A percentile compares a stretch with the other conserved stretches of the same genome.
phyloP scores from a whole-genome alignment of 2,329 filamentous ascomycete genomes.

The Penicillium sp. region DNA sequence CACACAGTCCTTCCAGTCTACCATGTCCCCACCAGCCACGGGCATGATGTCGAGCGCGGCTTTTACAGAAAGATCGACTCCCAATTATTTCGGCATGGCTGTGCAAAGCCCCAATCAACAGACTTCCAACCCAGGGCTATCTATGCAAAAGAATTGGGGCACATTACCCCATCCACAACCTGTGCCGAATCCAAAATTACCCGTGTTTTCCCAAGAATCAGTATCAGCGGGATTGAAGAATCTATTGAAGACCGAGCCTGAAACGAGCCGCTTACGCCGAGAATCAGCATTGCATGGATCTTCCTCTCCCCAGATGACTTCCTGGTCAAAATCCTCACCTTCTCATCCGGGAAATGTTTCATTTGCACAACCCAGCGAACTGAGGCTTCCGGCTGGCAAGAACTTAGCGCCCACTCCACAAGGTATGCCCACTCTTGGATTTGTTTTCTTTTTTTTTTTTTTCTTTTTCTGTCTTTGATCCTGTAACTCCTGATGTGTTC shows the following conservation, averaged over 20 bases:
- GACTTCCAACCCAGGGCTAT: conserved; percentile 57
- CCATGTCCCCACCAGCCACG: conserved; percentile 22
- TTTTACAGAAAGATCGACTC: conserved; percentile 52
- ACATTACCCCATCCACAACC: conserved; percentile 66
- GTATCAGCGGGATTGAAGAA: conserved; percentile 78
- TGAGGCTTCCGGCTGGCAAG: not conserved
- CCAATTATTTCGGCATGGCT: conserved; percentile 82
- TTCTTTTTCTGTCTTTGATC: not conserved
- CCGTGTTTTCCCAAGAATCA: conserved; percentile 56
- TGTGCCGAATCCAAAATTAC: conserved; percentile 49
- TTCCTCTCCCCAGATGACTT: conserved; percentile 12
- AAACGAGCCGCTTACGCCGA: conserved; percentile 18
- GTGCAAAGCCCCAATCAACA: conserved; percentile 61
- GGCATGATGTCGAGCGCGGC: conserved; percentile 16
- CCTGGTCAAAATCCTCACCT: conserved; percentile 4
- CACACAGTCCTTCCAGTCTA: conserved; percentile 17
- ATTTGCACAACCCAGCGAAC: not conserved
- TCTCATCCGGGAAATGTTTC: not conserved
- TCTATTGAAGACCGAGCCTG: conserved; percentile 54
- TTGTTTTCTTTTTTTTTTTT: not conserved
- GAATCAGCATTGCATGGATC: conserved; percentile 21
- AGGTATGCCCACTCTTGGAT: conserved; percentile 1
- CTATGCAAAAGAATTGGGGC: conserved; percentile 72
- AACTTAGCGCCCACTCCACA: conserved; percentile 1
- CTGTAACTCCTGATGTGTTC: not conserved